phyloP scores from a whole-genome alignment of 441 rosid genomes.

The Pelargonium australe region DNA sequence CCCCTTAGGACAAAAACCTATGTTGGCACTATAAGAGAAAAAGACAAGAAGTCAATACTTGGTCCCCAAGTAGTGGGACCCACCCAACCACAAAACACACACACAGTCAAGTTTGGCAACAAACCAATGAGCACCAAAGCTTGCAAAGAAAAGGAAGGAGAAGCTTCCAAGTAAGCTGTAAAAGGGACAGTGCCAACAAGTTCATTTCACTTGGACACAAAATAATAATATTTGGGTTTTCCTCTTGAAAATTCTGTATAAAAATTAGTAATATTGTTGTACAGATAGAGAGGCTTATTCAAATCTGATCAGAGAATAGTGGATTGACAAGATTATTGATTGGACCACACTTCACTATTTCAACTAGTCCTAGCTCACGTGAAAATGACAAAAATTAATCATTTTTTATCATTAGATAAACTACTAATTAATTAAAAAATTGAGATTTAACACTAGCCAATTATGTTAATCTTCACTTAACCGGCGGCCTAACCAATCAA shows the following conservation, averaged over 20 bases:
- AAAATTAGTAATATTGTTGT: no score
- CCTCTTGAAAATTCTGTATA: background rate
- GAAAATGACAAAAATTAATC: background rate
- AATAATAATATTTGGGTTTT: no score
- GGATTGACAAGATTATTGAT: no score
- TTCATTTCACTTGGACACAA: constrained; percentile 4
- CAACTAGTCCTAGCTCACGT: background rate
- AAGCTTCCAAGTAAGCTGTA: background rate
- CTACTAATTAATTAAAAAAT: background rate
- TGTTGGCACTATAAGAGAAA: no score
- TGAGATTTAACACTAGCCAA: background rate
- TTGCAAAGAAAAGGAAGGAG: background rate
- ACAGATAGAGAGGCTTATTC: no score
- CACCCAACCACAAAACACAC: background rate
- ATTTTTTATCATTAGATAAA: background rate
- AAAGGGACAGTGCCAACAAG: background rate
- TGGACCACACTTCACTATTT: no score
- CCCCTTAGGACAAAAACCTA: background rate
- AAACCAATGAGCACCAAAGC: background rate
- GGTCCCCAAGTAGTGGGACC: background rate
- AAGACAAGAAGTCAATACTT: background rate
- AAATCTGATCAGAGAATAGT: no score
- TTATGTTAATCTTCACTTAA: background rate
- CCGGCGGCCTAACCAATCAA: background rate
- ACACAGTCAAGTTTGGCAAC: background rate